phyloP scores from a whole-genome alignment of 1,284 basidiomycete species.

The Omphalotus olearius region DNA sequence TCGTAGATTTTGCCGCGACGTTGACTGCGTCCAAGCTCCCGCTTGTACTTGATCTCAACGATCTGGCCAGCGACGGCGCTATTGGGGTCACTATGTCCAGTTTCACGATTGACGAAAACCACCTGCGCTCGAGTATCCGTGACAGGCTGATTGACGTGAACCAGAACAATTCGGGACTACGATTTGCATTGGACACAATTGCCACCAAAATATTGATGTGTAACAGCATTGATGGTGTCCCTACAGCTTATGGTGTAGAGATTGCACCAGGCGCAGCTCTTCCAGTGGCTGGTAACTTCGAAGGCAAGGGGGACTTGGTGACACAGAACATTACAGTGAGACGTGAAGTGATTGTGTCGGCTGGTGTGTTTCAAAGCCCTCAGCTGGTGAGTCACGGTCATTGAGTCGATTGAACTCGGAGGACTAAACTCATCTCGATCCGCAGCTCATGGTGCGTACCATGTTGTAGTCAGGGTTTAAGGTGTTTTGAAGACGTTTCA shows the following conservation, averaged over 20 bases:
- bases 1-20: constrained; percentile 9
- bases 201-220: constrained; percentile 18
- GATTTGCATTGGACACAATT: constrained; percentile 20
- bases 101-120: constrained; percentile 19
- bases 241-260: constrained; percentile 15
- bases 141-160: constrained; percentile 18
- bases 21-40: constrained; percentile 12
- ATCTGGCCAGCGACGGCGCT: constrained; percentile 14
- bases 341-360: constrained; percentile 20
- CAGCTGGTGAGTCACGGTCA: constrained; percentile 15
- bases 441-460: constrained; percentile 25
- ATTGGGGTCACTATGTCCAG: constrained; percentile 15
- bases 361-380: constrained; percentile 20
- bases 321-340: constrained; percentile 12
- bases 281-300: constrained; percentile 15
- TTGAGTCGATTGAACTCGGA: background rate
- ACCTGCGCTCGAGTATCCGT: constrained; percentile 20
- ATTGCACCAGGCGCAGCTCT: constrained; percentile 14
- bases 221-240: constrained; percentile 7
- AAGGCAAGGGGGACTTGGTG: constrained; percentile 15
- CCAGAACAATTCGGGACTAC: constrained; percentile 10
- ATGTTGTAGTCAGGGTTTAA: background rate
- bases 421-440: background rate
- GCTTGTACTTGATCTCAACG: constrained; percentile 19
- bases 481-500: constrained; percentile 6